These are phyloP conservation scores for Tardiomyces digboiensis DNA, from an alignment of 1,139 yeast species.

Conservation along the genomic window DNA sequence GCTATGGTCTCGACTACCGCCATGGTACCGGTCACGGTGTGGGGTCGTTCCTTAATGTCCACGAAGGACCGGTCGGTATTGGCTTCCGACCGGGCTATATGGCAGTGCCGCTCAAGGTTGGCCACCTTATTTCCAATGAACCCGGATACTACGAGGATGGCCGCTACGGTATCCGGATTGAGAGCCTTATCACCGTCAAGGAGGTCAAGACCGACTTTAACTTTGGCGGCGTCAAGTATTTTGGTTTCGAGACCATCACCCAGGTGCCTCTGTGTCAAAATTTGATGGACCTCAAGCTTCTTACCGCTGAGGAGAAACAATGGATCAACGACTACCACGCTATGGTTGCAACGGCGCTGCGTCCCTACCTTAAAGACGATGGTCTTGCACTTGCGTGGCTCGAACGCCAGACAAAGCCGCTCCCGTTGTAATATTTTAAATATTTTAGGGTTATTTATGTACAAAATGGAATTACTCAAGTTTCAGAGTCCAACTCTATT, in stretches of 20 bases:
- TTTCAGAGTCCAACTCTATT: too few relatives aligned
- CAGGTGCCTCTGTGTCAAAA: slow-evolving; percentile 75
- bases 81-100: slow-evolving; percentile 46
- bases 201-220: slow-evolving; percentile 33
- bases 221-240: slow-evolving; percentile 48
- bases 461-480: too few relatives aligned
- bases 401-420: slow-evolving; percentile 53
- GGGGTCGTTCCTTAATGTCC: slow-evolving; percentile 87
- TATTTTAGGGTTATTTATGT: too few relatives aligned
- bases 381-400: slow-evolving; percentile 63
- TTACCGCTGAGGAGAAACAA: slow-evolving; percentile 50
- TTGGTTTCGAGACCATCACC: slow-evolving; percentile 79
- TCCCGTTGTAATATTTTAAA: slow-evolving; percentile 17
- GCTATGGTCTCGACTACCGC: slow-evolving; percentile 76
- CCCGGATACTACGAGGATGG: slow-evolving; percentile 96
- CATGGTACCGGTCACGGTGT: slow-evolving; percentile 99
- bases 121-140: slow-evolving; percentile 83
- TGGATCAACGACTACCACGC: slow-evolving; percentile 67
- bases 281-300: slow-evolving; percentile 39
- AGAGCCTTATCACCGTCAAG: slow-evolving; percentile 60
- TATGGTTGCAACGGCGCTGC: slow-evolving; percentile 47
- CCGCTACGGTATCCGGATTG: slow-evolving; percentile 88
- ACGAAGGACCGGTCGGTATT: slow-evolving; percentile 94
- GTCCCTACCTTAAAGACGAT: slow-evolving; percentile 38
- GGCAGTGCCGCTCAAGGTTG: slow-evolving; percentile 41